A percentile compares a stretch with the other conserved stretches of the same genome.
Evolutionary conservation across 139 green algal species (phyloP).

Genomic region (Chloropicon primus): DNA sequence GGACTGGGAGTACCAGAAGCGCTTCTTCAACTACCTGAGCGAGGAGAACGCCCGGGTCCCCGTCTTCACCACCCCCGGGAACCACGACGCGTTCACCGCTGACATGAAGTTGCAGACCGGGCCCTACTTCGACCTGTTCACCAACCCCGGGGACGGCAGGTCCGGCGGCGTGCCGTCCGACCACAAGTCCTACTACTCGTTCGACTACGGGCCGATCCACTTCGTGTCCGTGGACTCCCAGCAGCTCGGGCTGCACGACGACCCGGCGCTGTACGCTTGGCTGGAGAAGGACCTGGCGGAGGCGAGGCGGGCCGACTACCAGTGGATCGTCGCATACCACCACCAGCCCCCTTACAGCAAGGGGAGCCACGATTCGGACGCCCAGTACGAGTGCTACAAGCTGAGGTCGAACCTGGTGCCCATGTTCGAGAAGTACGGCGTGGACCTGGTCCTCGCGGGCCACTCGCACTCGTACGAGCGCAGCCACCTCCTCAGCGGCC

Average conservation of each 20-base stretch:
- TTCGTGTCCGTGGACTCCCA: constrained; percentile 4
- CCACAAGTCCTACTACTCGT: background rate
- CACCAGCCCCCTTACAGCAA: constrained; percentile 8
- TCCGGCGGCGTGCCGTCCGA: background rate
- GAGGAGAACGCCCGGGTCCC: background rate
- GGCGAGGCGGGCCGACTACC: background rate
- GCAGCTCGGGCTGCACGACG: background rate
- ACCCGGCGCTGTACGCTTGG: background rate
- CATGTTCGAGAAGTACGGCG: background rate
- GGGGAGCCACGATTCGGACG: constrained; percentile 4
- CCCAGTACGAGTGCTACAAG: background rate
- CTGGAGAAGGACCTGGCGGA: background rate
- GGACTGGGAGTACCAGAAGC: background rate
- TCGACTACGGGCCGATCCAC: constrained; percentile 1
- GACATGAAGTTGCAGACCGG: background rate
- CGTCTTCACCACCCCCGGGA: constrained; percentile 1
- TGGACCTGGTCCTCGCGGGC: background rate
- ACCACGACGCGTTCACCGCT: background rate
- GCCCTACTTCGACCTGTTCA: background rate
- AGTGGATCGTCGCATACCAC: constrained; percentile 5
- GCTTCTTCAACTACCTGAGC: background rate
- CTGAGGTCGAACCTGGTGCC: background rate
- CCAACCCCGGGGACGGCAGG: background rate
- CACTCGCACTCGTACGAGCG: constrained; percentile 10
- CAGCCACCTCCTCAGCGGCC: background rate